Percentiles rank a stretch among this genome's conserved stretches.
Evolutionary conservation across 2,329 filamentous ascomycete species (phyloP).

Genomic region (Pseudopyrenochaeta lycopersici): DNA sequence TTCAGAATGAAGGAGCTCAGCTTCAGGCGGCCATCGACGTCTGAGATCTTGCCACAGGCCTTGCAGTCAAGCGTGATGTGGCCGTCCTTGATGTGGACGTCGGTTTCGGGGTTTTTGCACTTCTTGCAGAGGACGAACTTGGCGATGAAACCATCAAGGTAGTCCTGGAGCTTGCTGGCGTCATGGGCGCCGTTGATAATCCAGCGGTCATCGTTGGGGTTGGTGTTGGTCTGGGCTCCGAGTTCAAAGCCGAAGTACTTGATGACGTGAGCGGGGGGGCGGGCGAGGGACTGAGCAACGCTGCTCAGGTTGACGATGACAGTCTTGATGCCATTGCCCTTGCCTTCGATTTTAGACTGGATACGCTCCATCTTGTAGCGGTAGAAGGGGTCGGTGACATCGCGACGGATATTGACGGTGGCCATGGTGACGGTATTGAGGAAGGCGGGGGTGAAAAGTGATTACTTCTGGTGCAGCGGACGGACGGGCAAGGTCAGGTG

Average conservation of each 20-base stretch:
- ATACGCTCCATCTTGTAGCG: slow-evolving; percentile 99
- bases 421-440: slow-evolving; percentile 77
- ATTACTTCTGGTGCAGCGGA: slow-evolving; percentile 43
- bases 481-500: slow-evolving; percentile 40
- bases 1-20: slow-evolving; percentile 97
- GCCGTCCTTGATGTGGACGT: slow-evolving; percentile 92
- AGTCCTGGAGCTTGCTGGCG: slow-evolving; percentile 93
- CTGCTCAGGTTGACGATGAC: slow-evolving; percentile 97
- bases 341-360: slow-evolving; percentile 99
- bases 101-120: slow-evolving; percentile 99
- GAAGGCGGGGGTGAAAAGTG: slow-evolving; percentile 32
- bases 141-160: slow-evolving; percentile 97
- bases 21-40: slow-evolving; percentile 93
- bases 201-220: slow-evolving; percentile 97
- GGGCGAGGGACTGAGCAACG: slow-evolving; percentile 89
- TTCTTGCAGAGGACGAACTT: slow-evolving; percentile 99
- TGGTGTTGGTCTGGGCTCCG: slow-evolving; percentile 97
- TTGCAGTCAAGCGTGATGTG: slow-evolving; percentile 97
- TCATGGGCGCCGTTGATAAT: slow-evolving; percentile 99
- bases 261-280: slow-evolving; percentile 94
- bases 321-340: slow-evolving; percentile 99
- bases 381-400: slow-evolving; percentile 99
- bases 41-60: slow-evolving; percentile 91
- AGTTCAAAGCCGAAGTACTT: slow-evolving; percentile 99
- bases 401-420: slow-evolving; percentile 95